A percentile compares a stretch with the other conserved stretches of the same genome.
Evolutionary conservation across 441 rosid species (phyloP).

Genomic region (Bocquillonia castaneifolia): DNA sequence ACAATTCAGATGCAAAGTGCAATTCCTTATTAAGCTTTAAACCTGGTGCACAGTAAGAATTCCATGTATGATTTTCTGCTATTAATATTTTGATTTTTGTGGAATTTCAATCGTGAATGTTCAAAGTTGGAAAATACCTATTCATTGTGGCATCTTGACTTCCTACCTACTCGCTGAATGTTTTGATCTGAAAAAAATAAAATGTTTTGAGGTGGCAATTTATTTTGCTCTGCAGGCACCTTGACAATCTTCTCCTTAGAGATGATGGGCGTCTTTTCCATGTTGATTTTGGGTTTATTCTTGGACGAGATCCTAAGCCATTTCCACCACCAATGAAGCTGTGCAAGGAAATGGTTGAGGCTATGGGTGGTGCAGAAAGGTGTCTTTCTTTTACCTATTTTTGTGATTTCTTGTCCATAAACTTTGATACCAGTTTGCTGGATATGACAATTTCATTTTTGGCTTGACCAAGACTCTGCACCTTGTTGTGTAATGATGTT

Average conservation of each 20-base stretch:
- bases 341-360: slow-evolving; percentile 99
- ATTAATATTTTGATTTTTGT: background rate
- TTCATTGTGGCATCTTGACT: slow-evolving; percentile 2
- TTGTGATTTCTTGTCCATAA: background rate
- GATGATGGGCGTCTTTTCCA: slow-evolving; percentile 98
- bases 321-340: slow-evolving; percentile 99
- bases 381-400: slow-evolving; percentile 14
- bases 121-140: background rate
- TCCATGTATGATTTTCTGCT: background rate
- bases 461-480: background rate
- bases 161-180: background rate
- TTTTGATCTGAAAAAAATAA: background rate
- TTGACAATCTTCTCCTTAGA: slow-evolving; percentile 94
- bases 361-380: slow-evolving; percentile 99
- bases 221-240: slow-evolving; percentile 55
- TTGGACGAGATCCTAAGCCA: slow-evolving; percentile 96
- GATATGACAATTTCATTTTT: background rate
- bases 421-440: background rate
- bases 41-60: background rate
- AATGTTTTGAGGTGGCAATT: background rate
- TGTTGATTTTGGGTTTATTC: slow-evolving; percentile 95
- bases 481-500: background rate
- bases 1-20: background rate
- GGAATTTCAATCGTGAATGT: background rate
- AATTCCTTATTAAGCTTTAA: background rate